A percentile compares a stretch with the other conserved stretches of the same genome.
Conservation (phyloP, 441 rosid species). For the Metrosideros polymorpha region DNA sequence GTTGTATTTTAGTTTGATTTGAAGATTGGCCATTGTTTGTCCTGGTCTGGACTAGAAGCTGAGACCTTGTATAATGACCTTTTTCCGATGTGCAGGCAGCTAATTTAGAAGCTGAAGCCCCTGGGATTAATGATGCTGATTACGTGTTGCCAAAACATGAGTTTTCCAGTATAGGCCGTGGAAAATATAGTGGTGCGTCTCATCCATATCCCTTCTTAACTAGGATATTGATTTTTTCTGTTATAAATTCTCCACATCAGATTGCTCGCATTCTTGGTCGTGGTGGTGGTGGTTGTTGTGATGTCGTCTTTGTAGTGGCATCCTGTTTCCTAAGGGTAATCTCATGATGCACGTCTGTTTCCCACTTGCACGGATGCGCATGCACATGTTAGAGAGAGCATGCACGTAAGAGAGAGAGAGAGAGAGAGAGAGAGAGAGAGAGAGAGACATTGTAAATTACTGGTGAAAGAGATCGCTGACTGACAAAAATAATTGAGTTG, state of each 20-base stretch:
- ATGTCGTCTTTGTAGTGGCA: background rate
- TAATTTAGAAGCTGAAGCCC: constrained; percentile 63
- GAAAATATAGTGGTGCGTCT: constrained; percentile 69
- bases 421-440: no score
- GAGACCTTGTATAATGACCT: background rate
- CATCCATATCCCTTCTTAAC: background rate
- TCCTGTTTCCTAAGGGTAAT: background rate
- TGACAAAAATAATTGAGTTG: background rate
- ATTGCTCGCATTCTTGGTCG: background rate
- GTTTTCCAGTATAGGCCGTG: constrained; percentile 50
- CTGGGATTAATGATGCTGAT: constrained; percentile 58
- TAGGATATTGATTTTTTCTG: background rate
- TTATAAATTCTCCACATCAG: background rate
- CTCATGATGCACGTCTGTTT: background rate
- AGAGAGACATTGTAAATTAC: background rate
- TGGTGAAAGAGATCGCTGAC: background rate
- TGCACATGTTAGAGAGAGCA: background rate
- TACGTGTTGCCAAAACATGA: constrained; percentile 56
- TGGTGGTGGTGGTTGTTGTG: background rate
- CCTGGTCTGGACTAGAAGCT: background rate
- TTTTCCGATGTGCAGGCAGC: constrained; percentile 49
- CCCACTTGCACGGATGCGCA: background rate
- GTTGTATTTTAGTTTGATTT: background rate
- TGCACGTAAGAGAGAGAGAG: background rate
- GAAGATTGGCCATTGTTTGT: background rate